Evolutionary conservation across 1,139 yeast species (phyloP).

Genomic region (Pichiaceae sp.): DNA sequence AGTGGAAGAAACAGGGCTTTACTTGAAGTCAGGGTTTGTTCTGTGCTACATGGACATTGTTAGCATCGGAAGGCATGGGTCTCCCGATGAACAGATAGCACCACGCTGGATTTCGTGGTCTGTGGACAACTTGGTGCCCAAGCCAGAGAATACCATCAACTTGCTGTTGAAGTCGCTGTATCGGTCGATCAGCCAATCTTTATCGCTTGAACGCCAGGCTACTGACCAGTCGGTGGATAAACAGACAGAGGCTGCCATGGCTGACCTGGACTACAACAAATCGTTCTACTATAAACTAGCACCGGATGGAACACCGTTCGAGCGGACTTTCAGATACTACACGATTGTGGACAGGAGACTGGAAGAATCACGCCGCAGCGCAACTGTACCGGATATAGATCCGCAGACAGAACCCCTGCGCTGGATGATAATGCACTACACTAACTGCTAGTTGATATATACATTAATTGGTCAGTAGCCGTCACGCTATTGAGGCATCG

Average conservation of each 20-base stretch:
- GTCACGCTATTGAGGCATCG: too few relatives aligned
- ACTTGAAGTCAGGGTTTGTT: constrained; percentile 47
- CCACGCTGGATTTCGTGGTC: constrained; percentile 25
- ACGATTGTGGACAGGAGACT: constrained; percentile 37
- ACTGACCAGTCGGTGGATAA: constrained; percentile 8
- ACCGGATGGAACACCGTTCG: constrained; percentile 28
- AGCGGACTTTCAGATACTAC: constrained; percentile 36
- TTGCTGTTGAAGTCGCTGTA: constrained; percentile 19
- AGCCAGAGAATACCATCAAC: constrained; percentile 20
- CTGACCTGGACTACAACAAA: constrained; percentile 13
- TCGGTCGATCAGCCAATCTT: constrained; percentile 11
- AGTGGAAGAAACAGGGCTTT: constrained; percentile 55
- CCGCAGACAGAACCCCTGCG: constrained; percentile 1
- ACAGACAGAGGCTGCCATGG: neutral
- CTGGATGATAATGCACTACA: constrained; percentile 1
- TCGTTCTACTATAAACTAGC: constrained; percentile 23
- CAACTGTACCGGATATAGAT: neutral
- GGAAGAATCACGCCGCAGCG: neutral
- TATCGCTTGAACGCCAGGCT: neutral
- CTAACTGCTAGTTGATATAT: too few relatives aligned
- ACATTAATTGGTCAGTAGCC: too few relatives aligned
- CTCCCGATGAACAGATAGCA: too few relatives aligned
- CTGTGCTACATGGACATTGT: constrained; percentile 44
- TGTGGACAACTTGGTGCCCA: constrained; percentile 22
- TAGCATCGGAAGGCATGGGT: too few relatives aligned